phyloP scores from a whole-genome alignment of 495 filamentous ascomycete genomes.

The Beverwykella pulmonaria region DNA sequence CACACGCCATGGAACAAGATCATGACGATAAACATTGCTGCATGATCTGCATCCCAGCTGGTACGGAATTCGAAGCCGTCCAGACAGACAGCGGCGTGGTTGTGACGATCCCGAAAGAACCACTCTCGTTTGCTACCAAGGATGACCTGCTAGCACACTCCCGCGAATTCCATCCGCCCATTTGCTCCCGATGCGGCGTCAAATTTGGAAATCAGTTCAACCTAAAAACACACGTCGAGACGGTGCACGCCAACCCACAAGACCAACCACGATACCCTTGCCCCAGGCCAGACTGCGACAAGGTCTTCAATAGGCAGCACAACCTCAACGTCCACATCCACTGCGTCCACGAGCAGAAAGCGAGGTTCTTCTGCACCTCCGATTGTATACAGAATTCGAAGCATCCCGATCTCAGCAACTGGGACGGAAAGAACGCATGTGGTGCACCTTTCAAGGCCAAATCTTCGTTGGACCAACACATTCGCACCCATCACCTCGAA shows the following conservation, averaged over 20 bases:
- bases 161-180: slow-evolving; percentile 67
- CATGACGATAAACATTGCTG: slow-evolving; percentile 63
- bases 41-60: slow-evolving; percentile 58
- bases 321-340: slow-evolving; percentile 80
- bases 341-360: slow-evolving; percentile 68
- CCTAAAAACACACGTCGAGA: slow-evolving; percentile 56
- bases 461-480: slow-evolving; percentile 75
- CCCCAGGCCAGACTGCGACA: slow-evolving; percentile 63
- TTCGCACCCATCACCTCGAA: slow-evolving; percentile 73
- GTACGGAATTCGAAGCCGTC: slow-evolving; percentile 33
- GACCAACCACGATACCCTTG: slow-evolving; percentile 63
- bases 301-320: slow-evolving; percentile 72
- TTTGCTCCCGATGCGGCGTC: slow-evolving; percentile 71
- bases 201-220: slow-evolving; percentile 62
- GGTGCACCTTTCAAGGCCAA: slow-evolving; percentile 69
- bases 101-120: slow-evolving; percentile 10
- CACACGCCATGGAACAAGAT: slow-evolving; percentile 60
- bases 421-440: slow-evolving; percentile 69
- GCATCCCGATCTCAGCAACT: slow-evolving; percentile 53
- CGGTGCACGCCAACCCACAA: slow-evolving; percentile 41
- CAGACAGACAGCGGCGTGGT: slow-evolving; percentile 19
- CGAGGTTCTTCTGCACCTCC: slow-evolving; percentile 72
- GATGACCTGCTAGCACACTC: slow-evolving; percentile 71
- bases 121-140: slow-evolving; percentile 71
- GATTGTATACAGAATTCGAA: slow-evolving; percentile 60